phyloP scores from a whole-genome alignment of 768 basidiomycete genomes.

The Sarcodon aspratus region DNA sequence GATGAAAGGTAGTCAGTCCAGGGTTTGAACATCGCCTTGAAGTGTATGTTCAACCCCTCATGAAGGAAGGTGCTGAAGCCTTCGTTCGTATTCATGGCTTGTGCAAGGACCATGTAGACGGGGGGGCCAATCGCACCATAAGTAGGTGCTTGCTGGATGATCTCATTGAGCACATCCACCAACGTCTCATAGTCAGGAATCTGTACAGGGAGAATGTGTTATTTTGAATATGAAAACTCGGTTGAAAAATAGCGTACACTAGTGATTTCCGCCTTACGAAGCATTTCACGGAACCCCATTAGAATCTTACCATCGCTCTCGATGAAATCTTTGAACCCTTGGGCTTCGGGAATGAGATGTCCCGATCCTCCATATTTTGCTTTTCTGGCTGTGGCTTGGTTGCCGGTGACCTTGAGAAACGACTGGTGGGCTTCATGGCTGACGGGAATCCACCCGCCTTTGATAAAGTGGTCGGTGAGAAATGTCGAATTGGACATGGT shows the following conservation, averaged over 20 bases:
- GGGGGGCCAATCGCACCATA: constrained; percentile 35
- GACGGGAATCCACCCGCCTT: no score
- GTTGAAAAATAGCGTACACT: background rate
- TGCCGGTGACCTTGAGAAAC: no score
- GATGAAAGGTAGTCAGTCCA: constrained; percentile 39
- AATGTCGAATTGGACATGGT: no score
- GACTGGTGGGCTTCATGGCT: no score
- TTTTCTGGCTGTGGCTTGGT: no score
- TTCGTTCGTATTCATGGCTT: constrained; percentile 29
- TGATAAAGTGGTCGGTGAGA: no score
- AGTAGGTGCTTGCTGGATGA: constrained; percentile 29
- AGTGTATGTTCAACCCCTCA: constrained; percentile 29
- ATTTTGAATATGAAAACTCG: background rate
- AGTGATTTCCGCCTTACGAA: constrained; percentile 1
- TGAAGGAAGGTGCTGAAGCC: constrained; percentile 23
- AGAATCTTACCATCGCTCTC: constrained; percentile 16
- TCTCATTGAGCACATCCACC: constrained; percentile 27
- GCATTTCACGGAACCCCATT: constrained; percentile 25
- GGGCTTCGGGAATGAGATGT: constrained; percentile 3
- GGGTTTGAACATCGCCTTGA: constrained; percentile 36
- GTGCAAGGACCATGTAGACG: constrained; percentile 33
- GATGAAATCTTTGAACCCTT: constrained; percentile 20
- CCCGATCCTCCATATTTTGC: no score
- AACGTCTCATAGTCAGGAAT: constrained; percentile 30
- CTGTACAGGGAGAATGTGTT: constrained; percentile 5